Evolutionary conservation across 2,329 filamentous ascomycete species (phyloP), one percentile per base, ranked within the genome.

Genomic region (Exophiala phaeomuriformis): DNA sequence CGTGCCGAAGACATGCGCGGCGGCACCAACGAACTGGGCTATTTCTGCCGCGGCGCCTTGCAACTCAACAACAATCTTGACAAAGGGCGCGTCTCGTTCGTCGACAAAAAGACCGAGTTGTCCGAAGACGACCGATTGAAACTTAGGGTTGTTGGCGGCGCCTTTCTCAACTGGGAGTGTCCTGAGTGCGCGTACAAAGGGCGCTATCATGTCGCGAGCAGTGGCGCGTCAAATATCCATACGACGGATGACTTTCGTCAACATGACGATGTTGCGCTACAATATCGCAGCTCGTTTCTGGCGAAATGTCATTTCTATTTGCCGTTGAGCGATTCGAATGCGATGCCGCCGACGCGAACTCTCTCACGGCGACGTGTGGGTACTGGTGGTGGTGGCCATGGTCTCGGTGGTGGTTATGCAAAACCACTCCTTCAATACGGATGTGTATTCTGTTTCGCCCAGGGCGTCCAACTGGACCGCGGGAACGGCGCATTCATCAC

Each of bases 21-120:
- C 3, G 10, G n/a, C 28, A 19, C 32, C 4, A 56, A 57, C 10
- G 54, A 57, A 30, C 44, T 59, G 41, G 55, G 56, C 37, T 55
- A 50, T n/a, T 60, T 64, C 52, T 64, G 62, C 39, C 56, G 52
- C 19, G 62, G 59, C n/a, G 61, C 62, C 2, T 42, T 64, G 31
- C 53, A 59, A 42, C 55, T 63, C 29, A 55, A 55, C 31, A 64
- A 64, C 47, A 49, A 49, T 9, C 49, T 54, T n/a, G 62, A 64
- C 51, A 44, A 49, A 27, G 61, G 61, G 40, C 52, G 53, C 5
- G 50, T 64, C 19, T 53, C 53, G 7, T 49, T 55, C 12, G 53
- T 61, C 33, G 50, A 57, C 8, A 52, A 45, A 10, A 54, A 49
- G 31, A 19, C 19, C 19, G 58, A 64, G 28, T 52, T 64, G 7